phyloP scores from a whole-genome alignment of 306 rosid species.

The Acacia melanoxylon region DNA sequence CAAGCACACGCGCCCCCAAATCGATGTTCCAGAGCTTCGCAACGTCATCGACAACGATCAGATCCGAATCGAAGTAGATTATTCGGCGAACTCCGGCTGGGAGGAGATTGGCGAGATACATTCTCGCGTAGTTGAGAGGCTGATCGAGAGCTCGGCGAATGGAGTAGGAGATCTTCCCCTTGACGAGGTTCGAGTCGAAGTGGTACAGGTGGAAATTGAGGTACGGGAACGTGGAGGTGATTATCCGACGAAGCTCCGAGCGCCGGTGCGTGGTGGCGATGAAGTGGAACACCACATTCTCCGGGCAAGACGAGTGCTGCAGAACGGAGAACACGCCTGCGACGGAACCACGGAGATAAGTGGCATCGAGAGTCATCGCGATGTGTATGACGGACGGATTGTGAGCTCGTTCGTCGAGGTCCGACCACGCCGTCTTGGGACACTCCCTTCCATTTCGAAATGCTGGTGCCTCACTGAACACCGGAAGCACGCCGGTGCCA shows the following conservation, averaged over 20 bases:
- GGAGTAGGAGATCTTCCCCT: conserved; percentile 79
- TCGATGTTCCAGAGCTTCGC: conserved; percentile 79
- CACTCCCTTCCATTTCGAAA: conserved; percentile 81
- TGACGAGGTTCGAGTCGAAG: conserved; percentile 76
- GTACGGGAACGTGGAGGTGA: conserved; percentile 75
- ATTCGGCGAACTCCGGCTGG: conserved; percentile 64
- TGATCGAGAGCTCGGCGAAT: conserved; percentile 84
- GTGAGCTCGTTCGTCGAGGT: neutral
- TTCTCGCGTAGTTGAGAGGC: conserved; percentile 88
- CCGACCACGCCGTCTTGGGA: conserved; percentile 35
- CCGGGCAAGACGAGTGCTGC: conserved; percentile 87
- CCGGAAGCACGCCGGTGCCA: conserved; percentile 24
- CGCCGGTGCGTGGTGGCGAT: conserved; percentile 58
- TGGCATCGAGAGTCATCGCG: neutral
- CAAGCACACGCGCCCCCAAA: conserved; percentile 59
- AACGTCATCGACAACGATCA: conserved; percentile 87
- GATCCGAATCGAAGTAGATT: conserved; percentile 88
- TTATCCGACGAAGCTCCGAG: conserved; percentile 56
- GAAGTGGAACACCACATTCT: conserved; percentile 84
- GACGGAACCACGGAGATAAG: conserved; percentile 82
- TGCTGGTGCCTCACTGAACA: conserved; percentile 83
- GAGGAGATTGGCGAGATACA: conserved; percentile 75
- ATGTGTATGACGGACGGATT: neutral
- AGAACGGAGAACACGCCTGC: conserved; percentile 87
- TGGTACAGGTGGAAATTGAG: conserved; percentile 66